Evolutionary conservation across 2,329 filamentous ascomycete genomes (phyloP), one percentile per base, ranked within the genome.

Genomic region (Exophiala sp.): DNA sequence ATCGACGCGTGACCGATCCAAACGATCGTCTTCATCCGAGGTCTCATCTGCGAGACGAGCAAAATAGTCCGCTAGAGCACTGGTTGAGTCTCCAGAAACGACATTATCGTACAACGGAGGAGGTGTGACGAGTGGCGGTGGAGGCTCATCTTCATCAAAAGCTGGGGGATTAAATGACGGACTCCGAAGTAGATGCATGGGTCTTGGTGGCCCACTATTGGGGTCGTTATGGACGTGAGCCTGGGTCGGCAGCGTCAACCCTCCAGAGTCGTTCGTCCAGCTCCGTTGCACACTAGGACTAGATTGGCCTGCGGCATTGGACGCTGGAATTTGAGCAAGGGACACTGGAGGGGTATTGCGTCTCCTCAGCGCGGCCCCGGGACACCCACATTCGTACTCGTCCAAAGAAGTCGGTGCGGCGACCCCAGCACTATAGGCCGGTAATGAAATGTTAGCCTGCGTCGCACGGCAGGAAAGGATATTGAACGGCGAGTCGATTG

Each of bases 401-500:
- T 62, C 82, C 70, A 64, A 78, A 73, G 46, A 75, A 64, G 66
- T 72, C 24, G 64, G 76, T 47, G 71, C 72, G 59, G 66, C 61
- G 47, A 76, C 73, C 8, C 76, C 77, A 48, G 71, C 77, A 7
- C 80, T 82, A 66, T 96, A 96, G 13, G 86, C 85, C 0, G 90
- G 90, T 9, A 95, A 77, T 10, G 82, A 82, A 21, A 86, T 95
- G 67, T 95, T 95, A 43, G 87, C 85, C 65, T 93, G 86, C 0
- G 88, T 94, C n/a, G 90, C 89, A 55, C 86, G 86, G 71, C 90
- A 96, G 55, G 90, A 91, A 41, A 95, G 83, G 39, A 95, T 88
- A 55, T 91, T 91, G 65, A 96, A 91, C 1, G 90, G 90, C 1
- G 89, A 95, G 68, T 96, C 90, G 60, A 96, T 96, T 59, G 88